These are phyloP conservation scores for Effrenium voratum DNA, from an alignment of 73 alveolate species.

Conservation along the genomic window DNA sequence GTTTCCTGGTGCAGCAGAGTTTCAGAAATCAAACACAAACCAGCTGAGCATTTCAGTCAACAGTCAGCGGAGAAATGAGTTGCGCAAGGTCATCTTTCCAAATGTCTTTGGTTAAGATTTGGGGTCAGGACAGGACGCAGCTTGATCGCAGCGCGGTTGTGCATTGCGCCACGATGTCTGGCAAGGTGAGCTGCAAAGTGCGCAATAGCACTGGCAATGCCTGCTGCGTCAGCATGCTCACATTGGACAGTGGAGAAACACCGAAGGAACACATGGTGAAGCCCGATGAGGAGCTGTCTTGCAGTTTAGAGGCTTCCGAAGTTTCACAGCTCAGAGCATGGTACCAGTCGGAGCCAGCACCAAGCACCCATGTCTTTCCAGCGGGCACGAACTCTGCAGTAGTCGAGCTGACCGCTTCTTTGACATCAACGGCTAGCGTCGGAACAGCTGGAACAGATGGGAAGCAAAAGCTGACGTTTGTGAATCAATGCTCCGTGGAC, in stretches of 20 bases:
- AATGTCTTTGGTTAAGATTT: too few relatives aligned
- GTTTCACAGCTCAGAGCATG: background rate
- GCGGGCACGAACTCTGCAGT: conserved; percentile 1
- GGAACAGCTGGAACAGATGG: conserved; percentile 3
- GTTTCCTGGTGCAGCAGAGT: background rate
- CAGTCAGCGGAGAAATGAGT: background rate
- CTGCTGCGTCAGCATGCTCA: conserved; percentile 20
- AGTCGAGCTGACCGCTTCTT: conserved; percentile 2
- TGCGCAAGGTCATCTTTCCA: background rate
- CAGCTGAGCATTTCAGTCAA: background rate
- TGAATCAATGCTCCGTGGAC: conserved; percentile 24
- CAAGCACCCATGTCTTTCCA: background rate
- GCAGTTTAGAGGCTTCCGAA: background rate
- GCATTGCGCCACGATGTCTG: background rate
- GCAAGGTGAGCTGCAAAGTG: background rate
- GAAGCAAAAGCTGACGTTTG: conserved; percentile 23
- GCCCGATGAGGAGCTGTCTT: background rate
- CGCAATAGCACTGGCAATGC: conserved; percentile 21
- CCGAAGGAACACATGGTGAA: background rate
- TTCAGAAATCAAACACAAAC: background rate
- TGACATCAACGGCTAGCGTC: conserved; percentile 12
- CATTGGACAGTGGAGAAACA: background rate
- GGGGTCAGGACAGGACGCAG: background rate
- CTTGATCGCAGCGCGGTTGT: background rate
- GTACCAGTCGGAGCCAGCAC: background rate